Percentiles rank a stretch among this genome's conserved stretches.
Evolutionary conservation across 768 basidiomycete genomes (phyloP).

Genomic region (Trametopsis cervina): DNA sequence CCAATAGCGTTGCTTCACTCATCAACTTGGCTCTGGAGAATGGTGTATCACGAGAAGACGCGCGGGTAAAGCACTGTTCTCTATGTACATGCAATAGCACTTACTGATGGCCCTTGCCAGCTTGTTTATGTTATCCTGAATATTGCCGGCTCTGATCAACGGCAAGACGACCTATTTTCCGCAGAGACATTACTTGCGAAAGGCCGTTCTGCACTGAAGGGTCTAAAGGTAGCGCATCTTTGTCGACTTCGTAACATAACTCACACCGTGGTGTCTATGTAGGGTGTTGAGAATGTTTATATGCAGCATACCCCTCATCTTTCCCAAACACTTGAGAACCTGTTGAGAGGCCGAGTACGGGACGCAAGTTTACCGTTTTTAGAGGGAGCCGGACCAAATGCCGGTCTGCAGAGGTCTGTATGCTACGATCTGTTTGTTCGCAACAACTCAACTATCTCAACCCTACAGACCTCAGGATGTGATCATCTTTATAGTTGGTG

Average conservation of each 20-base stretch:
- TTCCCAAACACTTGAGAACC: conserved; percentile 82
- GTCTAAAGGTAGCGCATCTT: conserved; percentile 63
- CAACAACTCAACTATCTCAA: neutral
- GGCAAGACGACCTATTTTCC: conserved; percentile 95
- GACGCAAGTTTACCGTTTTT: conserved; percentile 91
- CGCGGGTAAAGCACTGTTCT: conserved; percentile 39
- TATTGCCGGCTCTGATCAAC: conserved; percentile 89
- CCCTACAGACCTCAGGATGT: conserved; percentile 81
- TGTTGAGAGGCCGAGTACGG: conserved; percentile 79
- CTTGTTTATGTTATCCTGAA: conserved; percentile 91
- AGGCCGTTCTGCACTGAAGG: conserved; percentile 91
- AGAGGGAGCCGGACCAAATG: conserved; percentile 60
- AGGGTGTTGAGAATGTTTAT: conserved; percentile 99
- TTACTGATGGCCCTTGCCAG: conserved; percentile 33
- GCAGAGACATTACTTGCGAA: conserved; percentile 92
- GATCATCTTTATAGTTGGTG: conserved; percentile 95
- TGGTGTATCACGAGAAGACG: conserved; percentile 72
- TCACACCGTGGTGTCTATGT: conserved; percentile 6
- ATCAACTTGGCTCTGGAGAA: conserved; percentile 71
- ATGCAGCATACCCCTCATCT: conserved; percentile 95
- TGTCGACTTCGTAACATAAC: neutral
- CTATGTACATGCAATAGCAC: neutral
- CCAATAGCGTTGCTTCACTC: conserved; percentile 72
- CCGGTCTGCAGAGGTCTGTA: conserved; percentile 62
- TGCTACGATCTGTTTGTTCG: neutral